phyloP scores from a whole-genome alignment of 2,329 filamentous ascomycete species.

The Lomentospora prolificans region DNA sequence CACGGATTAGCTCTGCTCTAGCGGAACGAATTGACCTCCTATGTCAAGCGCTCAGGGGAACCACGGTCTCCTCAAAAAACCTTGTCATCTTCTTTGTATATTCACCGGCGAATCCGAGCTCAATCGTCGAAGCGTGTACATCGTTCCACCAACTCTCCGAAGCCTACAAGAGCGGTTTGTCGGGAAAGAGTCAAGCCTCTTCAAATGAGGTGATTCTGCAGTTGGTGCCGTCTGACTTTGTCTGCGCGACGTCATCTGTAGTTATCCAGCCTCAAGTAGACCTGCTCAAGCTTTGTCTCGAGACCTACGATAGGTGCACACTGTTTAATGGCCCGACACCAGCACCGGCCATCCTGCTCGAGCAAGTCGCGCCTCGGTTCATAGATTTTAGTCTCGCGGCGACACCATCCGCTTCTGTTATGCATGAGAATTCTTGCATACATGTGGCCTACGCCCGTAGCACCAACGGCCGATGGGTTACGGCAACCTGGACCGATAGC shows the following conservation, averaged over 20 bases:
- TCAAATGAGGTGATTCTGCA: slow-evolving; percentile 66
- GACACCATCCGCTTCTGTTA: slow-evolving; percentile 59
- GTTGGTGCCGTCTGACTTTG: slow-evolving; percentile 57
- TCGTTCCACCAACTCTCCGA: slow-evolving; percentile 67
- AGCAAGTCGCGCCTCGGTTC: slow-evolving; percentile 56
- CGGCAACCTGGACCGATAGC: slow-evolving; percentile 72
- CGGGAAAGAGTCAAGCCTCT: slow-evolving; percentile 28
- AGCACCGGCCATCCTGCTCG: slow-evolving; percentile 63
- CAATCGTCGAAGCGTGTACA: slow-evolving; percentile 60
- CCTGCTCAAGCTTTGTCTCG: slow-evolving; percentile 55
- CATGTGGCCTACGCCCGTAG: slow-evolving; percentile 73
- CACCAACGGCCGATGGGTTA: slow-evolving; percentile 67
- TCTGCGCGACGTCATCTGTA: slow-evolving; percentile 54
- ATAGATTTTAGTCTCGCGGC: slow-evolving; percentile 66
- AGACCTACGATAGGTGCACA: slow-evolving; percentile 69
- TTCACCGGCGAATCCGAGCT: slow-evolving; percentile 49
- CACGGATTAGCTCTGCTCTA: slow-evolving; percentile 22
- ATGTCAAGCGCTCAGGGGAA: slow-evolving; percentile 33
- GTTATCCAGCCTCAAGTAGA: slow-evolving; percentile 52
- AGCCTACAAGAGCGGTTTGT: slow-evolving; percentile 33
- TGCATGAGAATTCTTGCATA: slow-evolving; percentile 70
- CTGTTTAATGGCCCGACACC: slow-evolving; percentile 46
- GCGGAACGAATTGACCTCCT: slow-evolving; percentile 39
- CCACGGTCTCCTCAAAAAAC: slow-evolving; percentile 40
- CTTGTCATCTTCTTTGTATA: slow-evolving; percentile 72